Evolutionary conservation across 768 basidiomycete species (phyloP).

Genomic region (Rhodotorula babjevae): DNA sequence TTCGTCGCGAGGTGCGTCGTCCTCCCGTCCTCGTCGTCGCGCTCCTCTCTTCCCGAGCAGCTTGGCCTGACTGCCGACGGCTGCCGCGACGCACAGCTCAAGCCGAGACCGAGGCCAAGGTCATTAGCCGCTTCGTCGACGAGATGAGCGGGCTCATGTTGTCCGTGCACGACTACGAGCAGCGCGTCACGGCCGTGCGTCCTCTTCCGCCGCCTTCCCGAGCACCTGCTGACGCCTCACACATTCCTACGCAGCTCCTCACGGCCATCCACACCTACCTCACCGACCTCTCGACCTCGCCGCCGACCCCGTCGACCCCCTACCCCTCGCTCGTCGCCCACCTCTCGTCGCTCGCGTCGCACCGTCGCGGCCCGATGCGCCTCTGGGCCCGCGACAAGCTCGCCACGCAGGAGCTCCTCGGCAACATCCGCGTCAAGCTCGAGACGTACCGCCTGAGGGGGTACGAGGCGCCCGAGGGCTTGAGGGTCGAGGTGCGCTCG

Average conservation of each 20-base stretch:
- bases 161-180: conserved; percentile 84
- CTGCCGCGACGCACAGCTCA: conserved; percentile 61
- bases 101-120: conserved; percentile 83
- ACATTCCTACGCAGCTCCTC: conserved; percentile 10
- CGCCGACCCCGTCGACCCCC: not conserved
- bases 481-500: conserved; percentile 57
- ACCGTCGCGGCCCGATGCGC: conserved; percentile 61
- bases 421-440: conserved; percentile 89
- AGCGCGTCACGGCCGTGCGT: conserved; percentile 67
- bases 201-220: not conserved
- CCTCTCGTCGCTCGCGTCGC: conserved; percentile 64
- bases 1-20: conserved; percentile 82
- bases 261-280: not conserved
- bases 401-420: conserved; percentile 78
- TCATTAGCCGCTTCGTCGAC: conserved; percentile 93
- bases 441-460: conserved; percentile 80
- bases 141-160: conserved; percentile 89
- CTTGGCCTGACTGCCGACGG: not conserved
- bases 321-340: conserved; percentile 57
- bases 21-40: not conserved
- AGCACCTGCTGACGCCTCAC: not conserved
- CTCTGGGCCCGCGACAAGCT: conserved; percentile 84
- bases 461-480: conserved; percentile 71
- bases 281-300: not conserved
- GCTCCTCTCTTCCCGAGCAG: accelerated